Evolutionary conservation across 495 filamentous ascomycete genomes (phyloP), one percentile per base, ranked within the genome.

Genomic region (Cladorrhinum samala): DNA sequence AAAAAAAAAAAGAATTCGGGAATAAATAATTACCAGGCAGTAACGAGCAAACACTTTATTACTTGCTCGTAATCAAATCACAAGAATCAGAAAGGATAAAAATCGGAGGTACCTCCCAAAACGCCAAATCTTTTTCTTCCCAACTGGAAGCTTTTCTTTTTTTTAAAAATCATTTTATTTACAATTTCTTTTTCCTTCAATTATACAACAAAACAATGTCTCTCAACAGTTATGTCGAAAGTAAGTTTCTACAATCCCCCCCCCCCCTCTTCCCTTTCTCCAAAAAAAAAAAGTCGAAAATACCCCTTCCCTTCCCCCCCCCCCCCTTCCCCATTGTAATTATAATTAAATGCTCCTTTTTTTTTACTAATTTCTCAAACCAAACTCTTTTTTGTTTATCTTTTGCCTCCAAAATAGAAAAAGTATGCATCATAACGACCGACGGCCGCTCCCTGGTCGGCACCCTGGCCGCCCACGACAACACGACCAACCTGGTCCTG

Each of bases 401-500:
- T 9, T 11, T 9, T n/a, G n/a, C n/a, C 14, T 4, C 5, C 13
- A 16, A 9, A 25, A 17, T 65, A 97, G 93, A 96, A 67, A 92
- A 87, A 66, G 89, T 98, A 47, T 78, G 89, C 46, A 84, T 98
- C 61, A 75, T 98, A 60, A 98, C 93, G 41, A 85, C 87, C 55
- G 94, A 97, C 70, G 93, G 92, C 48, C 88, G 93, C 59, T 94
- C 84, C 14, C 76, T 97, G 37, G 82, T 87, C 49, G 93, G 93
- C 24, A 87, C 73, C 1, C 84, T 98, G 18, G 72, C 92, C 39
- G 87, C 86, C n/a, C 88, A 85, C 63, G 93, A 98, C 69, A 86
- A 95, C 67, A 79, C 86, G 53, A 97, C 93, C 40, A 98, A 98
- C 69, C 74, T 97, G 78, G 77, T 97, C 19, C 83, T 98, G 9